Base-by-base conservation (phyloP, 148 eudicot species). In the Vaccinium vitisidaea region DNA sequence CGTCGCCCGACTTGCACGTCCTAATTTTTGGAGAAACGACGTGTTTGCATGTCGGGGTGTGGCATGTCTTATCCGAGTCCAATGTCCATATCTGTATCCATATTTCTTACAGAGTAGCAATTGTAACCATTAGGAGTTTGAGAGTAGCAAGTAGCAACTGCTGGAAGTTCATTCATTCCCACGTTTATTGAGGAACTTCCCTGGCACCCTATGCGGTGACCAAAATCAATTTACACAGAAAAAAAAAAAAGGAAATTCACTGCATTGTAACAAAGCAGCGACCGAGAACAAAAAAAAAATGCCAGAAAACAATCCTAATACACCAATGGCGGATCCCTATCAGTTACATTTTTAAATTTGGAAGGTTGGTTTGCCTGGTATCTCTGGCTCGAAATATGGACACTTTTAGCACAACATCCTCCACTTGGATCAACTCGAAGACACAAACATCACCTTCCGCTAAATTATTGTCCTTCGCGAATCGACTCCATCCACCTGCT, bases 51-150 rank as follows among this genome's bases (percentile, higher is more conserved):
- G 43, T 39, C 43, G 43, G 43, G 43, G 43, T 39, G n/a, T n/a
- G n/a, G n/a, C n/a, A n/a, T n/a, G n/a, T n/a, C n/a, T n/a, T n/a
- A 59, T 59, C 7, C 1, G 11, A 9, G 27, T 25, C 10, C 18
- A 0, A 25, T n/a, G 69, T n/a, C 27, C 4, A 63, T 8, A 63
- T n/a, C 69, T 11, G 5, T 63, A 63, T 23, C 13, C 30, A n/a
- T 23, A 12, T 4, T 63, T n/a, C 69, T 8, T 21, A 7, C 0
- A 63, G 12, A 63, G 69, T 80, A 56, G 86, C 87, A 88, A 7
- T 73, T 83, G 70, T 87, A 87, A 49, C 91, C 91, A 58, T 87
- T 83, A 2, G 94, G 92, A 84, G 84, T 85, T 10, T 82, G 16
- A 92, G 85, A 56, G 56, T 82, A 23, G 80, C 88, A 63, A 63